These are phyloP conservation scores for Scolecobasidium constrictum DNA, from an alignment of 2,329 filamentous ascomycete genomes.

Conservation along the genomic window DNA sequence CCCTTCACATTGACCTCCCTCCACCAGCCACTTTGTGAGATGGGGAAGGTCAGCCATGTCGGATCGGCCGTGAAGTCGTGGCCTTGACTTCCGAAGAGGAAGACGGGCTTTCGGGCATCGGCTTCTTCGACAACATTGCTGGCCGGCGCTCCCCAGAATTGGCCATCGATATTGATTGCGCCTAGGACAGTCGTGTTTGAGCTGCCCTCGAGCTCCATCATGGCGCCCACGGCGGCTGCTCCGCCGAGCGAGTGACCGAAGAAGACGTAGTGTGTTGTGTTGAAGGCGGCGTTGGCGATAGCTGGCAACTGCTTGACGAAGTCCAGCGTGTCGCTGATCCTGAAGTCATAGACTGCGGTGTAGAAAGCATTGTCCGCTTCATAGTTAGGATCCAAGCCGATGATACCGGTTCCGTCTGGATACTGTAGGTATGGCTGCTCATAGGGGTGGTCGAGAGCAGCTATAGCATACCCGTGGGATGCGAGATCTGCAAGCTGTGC, in stretches of 20 bases:
- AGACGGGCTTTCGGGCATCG: too few species aligned
- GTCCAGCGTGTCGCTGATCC: conserved; percentile 14
- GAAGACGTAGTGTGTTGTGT: conserved; percentile 12
- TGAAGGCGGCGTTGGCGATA: conserved; percentile 10
- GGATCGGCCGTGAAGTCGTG: too few species aligned
- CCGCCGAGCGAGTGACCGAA: conserved; percentile 17
- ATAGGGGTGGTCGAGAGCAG: conserved; percentile 15
- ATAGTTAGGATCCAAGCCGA: conserved; percentile 10
- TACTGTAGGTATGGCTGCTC: conserved; percentile 14
- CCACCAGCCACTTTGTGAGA: too few species aligned
- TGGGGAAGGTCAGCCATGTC: too few species aligned
- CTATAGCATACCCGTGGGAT: too few species aligned
- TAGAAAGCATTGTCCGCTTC: conserved; percentile 2
- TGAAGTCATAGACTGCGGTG: conserved; percentile 12
- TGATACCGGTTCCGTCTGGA: conserved; percentile 12
- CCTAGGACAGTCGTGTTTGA: too few species aligned
- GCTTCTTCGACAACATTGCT: too few species aligned
- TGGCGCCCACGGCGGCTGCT: conserved; percentile 12
- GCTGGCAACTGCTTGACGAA: conserved; percentile 11
- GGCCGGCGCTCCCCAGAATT: too few species aligned
- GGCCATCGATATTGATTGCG: too few species aligned
- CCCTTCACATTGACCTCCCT: too few species aligned
- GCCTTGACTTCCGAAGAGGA: too few species aligned
- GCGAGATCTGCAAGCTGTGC: too few species aligned
- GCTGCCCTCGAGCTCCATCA: conserved; percentile 10